Base-by-base conservation (phyloP, 208 protist species). In the Trypanosoma congolense region DNA sequence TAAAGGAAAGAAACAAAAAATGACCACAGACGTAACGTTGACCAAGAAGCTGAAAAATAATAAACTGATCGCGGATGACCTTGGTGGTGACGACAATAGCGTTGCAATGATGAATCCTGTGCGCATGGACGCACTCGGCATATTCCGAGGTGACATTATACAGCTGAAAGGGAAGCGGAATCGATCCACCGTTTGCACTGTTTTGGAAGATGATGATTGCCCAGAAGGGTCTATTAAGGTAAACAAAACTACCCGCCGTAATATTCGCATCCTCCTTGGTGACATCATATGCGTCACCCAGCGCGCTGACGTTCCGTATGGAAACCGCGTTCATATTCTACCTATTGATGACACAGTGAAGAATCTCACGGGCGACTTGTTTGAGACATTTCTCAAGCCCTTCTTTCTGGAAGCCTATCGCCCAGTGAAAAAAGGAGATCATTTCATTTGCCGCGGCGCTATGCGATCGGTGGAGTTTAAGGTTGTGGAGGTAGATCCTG, bases 391-490 rank as follows among this genome's bases (percentile, higher is more conserved):
- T 73, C 76, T 99, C 19, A 98, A 98, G 73, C 98, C 98, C 16
- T 99, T 99, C 81, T 99, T 99, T 75, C 64, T 99, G 25, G 97
- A 99, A 73, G 87, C 97, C 9, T 99, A 99, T 79, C 94, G 98
- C 36, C 99, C 99, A 16, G 94, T 99, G 18, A 90, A 97, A 61
- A 99, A 99, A 80, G 96, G 96, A 16, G 97, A 99, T 76, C 80
- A 91, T 41, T 99, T 99, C 78, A 75, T 98, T 22, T 92, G 92
- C 41, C 90, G 94, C 45, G 98, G 93, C 48, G 96, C 92, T 33
- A 99, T 99, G 96, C 80, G 97, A 29, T 86, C 97, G 8, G 97
- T 99, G 33, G 98, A 99, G 80, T 99, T 99, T 82, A 99, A 99
- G 81, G 97, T 99, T n/a, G 96, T 99, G 3, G 98, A 99, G 59